Conservation (phyloP, 768 basidiomycete species). For the Leccinum pellstonianum region DNA sequence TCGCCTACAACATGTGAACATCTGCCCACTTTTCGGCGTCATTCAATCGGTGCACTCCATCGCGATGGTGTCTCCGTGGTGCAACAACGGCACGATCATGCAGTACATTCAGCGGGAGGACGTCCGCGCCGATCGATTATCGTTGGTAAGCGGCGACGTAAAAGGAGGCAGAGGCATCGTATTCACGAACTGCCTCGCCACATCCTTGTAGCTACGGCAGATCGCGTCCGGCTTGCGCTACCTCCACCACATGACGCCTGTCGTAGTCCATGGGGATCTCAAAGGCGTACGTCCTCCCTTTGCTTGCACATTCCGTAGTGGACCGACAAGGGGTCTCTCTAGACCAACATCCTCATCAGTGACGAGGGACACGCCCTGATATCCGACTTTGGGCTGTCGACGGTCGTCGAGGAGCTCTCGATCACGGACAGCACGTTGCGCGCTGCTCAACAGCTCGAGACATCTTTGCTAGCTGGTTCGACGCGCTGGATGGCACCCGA, state of each 20-base stretch:
- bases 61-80: slow-evolving; percentile 68
- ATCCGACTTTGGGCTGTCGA: slow-evolving; percentile 43
- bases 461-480: slow-evolving; percentile 35
- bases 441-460: slow-evolving; percentile 28
- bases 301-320: too few relatives aligned
- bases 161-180: background rate
- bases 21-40: slow-evolving; percentile 55
- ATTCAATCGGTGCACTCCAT: slow-evolving; percentile 49
- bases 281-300: slow-evolving; percentile 48
- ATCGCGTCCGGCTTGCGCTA: slow-evolving; percentile 58
- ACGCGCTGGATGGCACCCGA: slow-evolving; percentile 53
- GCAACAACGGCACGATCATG: slow-evolving; percentile 54
- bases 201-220: slow-evolving; percentile 43
- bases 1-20: slow-evolving; percentile 52
- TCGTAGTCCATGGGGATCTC: slow-evolving; percentile 60
- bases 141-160: slow-evolving; percentile 39
- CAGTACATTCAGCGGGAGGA: slow-evolving; percentile 46
- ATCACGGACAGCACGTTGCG: slow-evolving; percentile 27
- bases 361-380: slow-evolving; percentile 52
- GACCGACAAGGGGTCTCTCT: background rate
- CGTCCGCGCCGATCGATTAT: slow-evolving; percentile 42
- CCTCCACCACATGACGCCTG: slow-evolving; percentile 52
- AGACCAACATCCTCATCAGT: slow-evolving; percentile 60
- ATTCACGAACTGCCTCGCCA: background rate
- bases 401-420: slow-evolving; percentile 53